Evolutionary conservation across 1,284 basidiomycete genomes (phyloP), one percentile per base, ranked within the genome.

Genomic region (Rhodotorula sp.): DNA sequence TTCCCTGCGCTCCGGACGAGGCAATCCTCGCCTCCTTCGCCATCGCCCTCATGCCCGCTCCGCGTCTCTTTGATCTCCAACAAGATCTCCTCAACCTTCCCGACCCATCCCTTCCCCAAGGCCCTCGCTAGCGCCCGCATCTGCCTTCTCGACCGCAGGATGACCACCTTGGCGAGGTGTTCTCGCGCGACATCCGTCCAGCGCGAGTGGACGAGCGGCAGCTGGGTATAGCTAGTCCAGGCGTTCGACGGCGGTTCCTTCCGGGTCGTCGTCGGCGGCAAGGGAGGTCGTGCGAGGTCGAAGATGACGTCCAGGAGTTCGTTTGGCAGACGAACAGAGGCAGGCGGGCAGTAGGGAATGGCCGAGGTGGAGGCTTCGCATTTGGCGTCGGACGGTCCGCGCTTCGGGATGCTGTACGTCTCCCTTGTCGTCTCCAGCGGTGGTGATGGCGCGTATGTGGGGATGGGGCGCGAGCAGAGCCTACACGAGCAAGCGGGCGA

Each of bases 221-320:
- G 59, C 6, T 31, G 30, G 16, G 52, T n/a, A 28, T 47, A 64
- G 18, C 37, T 31, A 30, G 2, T 4, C 51, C 40, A 53, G 5
- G 28, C 28, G 40, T 15, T 15, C 22, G 56, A n/a, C 16, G 18
- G 37, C 0, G 63, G 56, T 13, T 24, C 30, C 28, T 5, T 11
- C 5, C 16, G 26, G 20, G 30, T 37, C 5, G 34, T 10, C 3
- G 30, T 16, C 11, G n/a, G 24, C 5, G 58, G 53, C 20, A 59
- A 22, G 3, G 67, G 4, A 0, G 67, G 62, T 2, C 62, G 52
- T 13, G 67, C 67, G 40, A 57, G 48, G 10, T 28, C 24, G 40
- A 68, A 46, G 54, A 68, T 62, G 58, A n/a, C 13, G 15, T 47
- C 48, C 46, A 68, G 54, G 22, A 68, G 46, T 26, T 68, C 67